Percentiles rank a stretch among this genome's conserved stretches.
Conservation (phyloP, 305 asterid species). For the Fraxinus sp. region DNA sequence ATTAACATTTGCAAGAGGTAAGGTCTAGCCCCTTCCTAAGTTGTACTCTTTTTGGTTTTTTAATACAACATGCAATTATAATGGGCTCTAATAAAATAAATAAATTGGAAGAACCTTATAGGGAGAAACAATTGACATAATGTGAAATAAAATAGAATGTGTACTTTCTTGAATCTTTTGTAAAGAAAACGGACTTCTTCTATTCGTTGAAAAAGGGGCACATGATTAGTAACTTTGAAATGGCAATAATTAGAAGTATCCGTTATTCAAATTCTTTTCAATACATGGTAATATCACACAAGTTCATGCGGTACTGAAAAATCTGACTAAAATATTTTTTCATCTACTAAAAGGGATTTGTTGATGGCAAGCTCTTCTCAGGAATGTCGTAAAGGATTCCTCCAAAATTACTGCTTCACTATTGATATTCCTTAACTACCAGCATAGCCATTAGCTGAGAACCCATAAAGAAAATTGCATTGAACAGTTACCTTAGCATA, state of each 20-base stretch:
- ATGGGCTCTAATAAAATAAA: too few species aligned
- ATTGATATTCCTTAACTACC: neutral
- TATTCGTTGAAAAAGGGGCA: neutral
- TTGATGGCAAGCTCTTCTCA: neutral
- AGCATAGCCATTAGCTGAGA: neutral
- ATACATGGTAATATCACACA: neutral
- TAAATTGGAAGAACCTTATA: too few species aligned
- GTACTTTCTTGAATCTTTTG: too few species aligned
- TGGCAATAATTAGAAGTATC: neutral
- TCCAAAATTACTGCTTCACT: neutral
- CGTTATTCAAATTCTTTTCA: neutral
- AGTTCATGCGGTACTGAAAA: neutral
- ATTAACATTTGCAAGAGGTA: too few species aligned
- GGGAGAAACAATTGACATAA: too few species aligned
- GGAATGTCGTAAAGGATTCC: neutral
- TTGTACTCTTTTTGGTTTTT: too few species aligned
- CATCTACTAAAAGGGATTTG: neutral
- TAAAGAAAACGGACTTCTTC: too few species aligned
- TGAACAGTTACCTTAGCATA: constrained; percentile 38
- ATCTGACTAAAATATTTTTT: neutral
- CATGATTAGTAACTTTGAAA: neutral
- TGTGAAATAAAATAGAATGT: too few species aligned
- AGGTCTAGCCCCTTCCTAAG: too few species aligned
- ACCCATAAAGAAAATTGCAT: neutral
- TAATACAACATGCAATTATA: too few species aligned